These are phyloP conservation scores for Angomonas ambiguus DNA, from an alignment of 208 protist species.

Conservation along the genomic window DNA sequence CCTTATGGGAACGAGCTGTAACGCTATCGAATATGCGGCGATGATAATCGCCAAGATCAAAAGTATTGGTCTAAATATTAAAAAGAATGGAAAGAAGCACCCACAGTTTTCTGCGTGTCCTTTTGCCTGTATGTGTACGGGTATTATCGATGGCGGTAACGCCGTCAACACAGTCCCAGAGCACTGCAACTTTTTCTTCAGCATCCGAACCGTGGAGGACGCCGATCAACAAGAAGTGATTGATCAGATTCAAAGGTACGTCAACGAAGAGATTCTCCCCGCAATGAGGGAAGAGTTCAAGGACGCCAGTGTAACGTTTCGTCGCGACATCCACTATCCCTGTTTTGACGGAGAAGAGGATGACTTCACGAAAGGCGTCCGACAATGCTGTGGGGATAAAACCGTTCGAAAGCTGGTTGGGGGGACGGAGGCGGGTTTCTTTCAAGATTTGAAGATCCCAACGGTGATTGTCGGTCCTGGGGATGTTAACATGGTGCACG, in stretches of 20 bases:
- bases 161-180: slow-evolving; percentile 54
- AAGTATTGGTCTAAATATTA: slow-evolving; percentile 22
- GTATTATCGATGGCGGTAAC: slow-evolving; percentile 36
- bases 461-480: slow-evolving; percentile 14
- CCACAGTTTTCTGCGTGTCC: slow-evolving; percentile 22
- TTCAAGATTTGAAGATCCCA: slow-evolving; percentile 10
- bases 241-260: slow-evolving; percentile 24
- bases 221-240: slow-evolving; percentile 23
- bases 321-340: slow-evolving; percentile 8
- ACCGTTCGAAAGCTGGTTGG: neutral
- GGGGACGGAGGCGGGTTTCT: slow-evolving; percentile 13
- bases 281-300: slow-evolving; percentile 40
- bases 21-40: slow-evolving; percentile 29
- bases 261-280: slow-evolving; percentile 26
- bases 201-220: slow-evolving; percentile 28
- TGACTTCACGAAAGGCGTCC: slow-evolving; percentile 27
- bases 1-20: slow-evolving; percentile 39
- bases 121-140: slow-evolving; percentile 25
- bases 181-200: slow-evolving; percentile 36
- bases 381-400: neutral
- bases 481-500: neutral
- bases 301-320: slow-evolving; percentile 25
- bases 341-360: slow-evolving; percentile 35
- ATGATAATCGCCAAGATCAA: slow-evolving; percentile 40
- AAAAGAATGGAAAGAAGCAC: slow-evolving; percentile 12